Percentiles rank a stretch among this genome's conserved stretches.
Conservation (phyloP, 2,329 filamentous ascomycete species). For the Hypomyces perniciosus region DNA sequence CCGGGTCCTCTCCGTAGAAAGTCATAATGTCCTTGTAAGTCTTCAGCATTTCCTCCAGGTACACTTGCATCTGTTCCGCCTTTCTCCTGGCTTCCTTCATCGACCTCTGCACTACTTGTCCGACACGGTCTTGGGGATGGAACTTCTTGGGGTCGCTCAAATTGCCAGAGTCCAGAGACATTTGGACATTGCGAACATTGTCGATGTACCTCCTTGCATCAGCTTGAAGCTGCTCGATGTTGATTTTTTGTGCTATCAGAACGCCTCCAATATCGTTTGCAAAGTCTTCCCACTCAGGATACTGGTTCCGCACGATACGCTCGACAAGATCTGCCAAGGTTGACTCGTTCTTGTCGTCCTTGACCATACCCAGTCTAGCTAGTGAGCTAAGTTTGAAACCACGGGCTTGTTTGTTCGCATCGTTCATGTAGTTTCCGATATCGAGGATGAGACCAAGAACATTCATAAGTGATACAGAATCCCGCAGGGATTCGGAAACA, state of each 20-base stretch:
- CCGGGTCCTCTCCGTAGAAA: slow-evolving; percentile 91
- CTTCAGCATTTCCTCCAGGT: slow-evolving; percentile 85
- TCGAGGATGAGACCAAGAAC: slow-evolving; percentile 93
- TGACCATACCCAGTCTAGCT: slow-evolving; percentile 90
- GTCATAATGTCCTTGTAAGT: slow-evolving; percentile 93
- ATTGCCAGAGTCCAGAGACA: slow-evolving; percentile 86
- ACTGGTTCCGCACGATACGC: slow-evolving; percentile 92
- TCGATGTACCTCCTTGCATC: slow-evolving; percentile 91
- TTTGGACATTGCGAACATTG: slow-evolving; percentile 90
- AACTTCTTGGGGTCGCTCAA: slow-evolving; percentile 96
- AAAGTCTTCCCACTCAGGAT: slow-evolving; percentile 91
- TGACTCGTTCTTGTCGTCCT: slow-evolving; percentile 97
- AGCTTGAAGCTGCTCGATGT: slow-evolving; percentile 81
- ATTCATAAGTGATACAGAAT: slow-evolving; percentile 91
- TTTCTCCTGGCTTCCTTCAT: slow-evolving; percentile 98
- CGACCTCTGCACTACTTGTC: slow-evolving; percentile 79
- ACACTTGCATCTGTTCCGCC: slow-evolving; percentile 90
- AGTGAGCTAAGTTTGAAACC: slow-evolving; percentile 98
- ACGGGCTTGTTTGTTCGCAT: slow-evolving; percentile 94
- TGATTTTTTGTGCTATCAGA: slow-evolving; percentile 77
- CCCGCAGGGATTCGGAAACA: slow-evolving; percentile 82
- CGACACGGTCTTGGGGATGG: slow-evolving; percentile 92
- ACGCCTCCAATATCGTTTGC: slow-evolving; percentile 78
- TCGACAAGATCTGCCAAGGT: slow-evolving; percentile 95
- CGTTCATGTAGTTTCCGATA: slow-evolving; percentile 99